phyloP scores from a whole-genome alignment of 176 grass and related monocot genomes.

The Raddia guianensis region DNA sequence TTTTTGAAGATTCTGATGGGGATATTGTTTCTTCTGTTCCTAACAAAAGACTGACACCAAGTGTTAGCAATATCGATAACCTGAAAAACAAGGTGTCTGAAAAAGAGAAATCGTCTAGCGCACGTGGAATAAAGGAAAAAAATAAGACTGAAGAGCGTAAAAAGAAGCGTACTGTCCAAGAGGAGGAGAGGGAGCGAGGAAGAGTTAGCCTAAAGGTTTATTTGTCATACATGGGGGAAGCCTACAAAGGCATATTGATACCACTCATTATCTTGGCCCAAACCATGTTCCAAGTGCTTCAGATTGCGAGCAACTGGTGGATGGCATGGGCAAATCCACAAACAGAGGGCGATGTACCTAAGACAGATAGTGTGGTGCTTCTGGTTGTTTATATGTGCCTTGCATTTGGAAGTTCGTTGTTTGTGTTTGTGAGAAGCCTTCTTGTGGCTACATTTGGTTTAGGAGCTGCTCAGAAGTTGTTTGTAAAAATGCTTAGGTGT shows the following conservation, averaged over 20 bases:
- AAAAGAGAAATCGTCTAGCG: conserved; percentile 61
- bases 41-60: conserved; percentile 65
- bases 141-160: conserved; percentile 53
- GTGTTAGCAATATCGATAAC: conserved; percentile 80
- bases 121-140: conserved; percentile 62
- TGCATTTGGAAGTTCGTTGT: conserved; percentile 93
- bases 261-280: conserved; percentile 91
- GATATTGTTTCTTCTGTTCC: conserved; percentile 57
- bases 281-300: conserved; percentile 89
- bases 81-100: conserved; percentile 65
- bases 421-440: conserved; percentile 95
- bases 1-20: conserved; percentile 66
- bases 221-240: conserved; percentile 94
- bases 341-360: conserved; percentile 77
- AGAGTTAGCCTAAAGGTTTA: conserved; percentile 93
- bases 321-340: conserved; percentile 99
- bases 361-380: conserved; percentile 73
- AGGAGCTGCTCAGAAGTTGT: conserved; percentile 91
- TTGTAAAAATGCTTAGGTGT: conserved; percentile 84
- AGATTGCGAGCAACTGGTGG: conserved; percentile 99
- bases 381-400: conserved; percentile 94
- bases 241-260: conserved; percentile 87
- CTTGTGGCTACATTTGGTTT: conserved; percentile 99
- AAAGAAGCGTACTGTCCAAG: conserved; percentile 63
- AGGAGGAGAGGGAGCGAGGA: conserved; percentile 93